Evolutionary conservation across 208 protist species (phyloP).

Genomic region (Wallacemonas sp.): DNA sequence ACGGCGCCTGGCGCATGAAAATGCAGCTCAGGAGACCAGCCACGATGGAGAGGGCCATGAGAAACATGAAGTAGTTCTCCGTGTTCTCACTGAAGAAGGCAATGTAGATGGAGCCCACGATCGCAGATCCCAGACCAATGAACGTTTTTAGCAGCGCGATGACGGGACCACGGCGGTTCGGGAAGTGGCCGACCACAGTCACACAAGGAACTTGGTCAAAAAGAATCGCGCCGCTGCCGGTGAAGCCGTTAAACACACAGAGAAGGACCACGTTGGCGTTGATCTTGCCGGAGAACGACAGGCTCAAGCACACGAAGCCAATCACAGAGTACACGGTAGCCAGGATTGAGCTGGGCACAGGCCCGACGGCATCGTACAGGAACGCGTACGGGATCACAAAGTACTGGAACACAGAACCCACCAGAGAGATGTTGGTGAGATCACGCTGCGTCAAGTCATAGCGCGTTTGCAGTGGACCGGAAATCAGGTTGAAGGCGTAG

Average conservation of each 20-base stretch:
- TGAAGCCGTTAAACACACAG: constrained; percentile 25
- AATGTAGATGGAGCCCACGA: constrained; percentile 39
- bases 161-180: constrained; percentile 29
- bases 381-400: constrained; percentile 47
- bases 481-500: constrained; percentile 27
- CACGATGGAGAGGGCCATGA: not conserved
- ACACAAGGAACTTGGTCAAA: constrained; percentile 37
- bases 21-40: not conserved
- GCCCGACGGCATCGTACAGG: constrained; percentile 51
- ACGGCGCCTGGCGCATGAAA: constrained; percentile 1
- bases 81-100: constrained; percentile 32
- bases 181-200: constrained; percentile 42
- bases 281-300: constrained; percentile 28
- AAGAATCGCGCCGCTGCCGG: constrained; percentile 16
- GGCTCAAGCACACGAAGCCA: constrained; percentile 20
- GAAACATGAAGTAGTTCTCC: constrained; percentile 25
- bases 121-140: constrained; percentile 41
- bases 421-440: constrained; percentile 52
- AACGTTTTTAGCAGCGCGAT: constrained; percentile 48
- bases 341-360: constrained; percentile 31
- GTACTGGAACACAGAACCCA: constrained; percentile 33
- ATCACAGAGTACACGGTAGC: constrained; percentile 35
- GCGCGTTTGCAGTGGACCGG: constrained; percentile 14
- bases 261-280: constrained; percentile 16
- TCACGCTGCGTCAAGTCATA: constrained; percentile 44